These are phyloP conservation scores for Chamaecrista fasciculata DNA, from an alignment of 306 rosid genomes.

Conservation along the genomic window DNA sequence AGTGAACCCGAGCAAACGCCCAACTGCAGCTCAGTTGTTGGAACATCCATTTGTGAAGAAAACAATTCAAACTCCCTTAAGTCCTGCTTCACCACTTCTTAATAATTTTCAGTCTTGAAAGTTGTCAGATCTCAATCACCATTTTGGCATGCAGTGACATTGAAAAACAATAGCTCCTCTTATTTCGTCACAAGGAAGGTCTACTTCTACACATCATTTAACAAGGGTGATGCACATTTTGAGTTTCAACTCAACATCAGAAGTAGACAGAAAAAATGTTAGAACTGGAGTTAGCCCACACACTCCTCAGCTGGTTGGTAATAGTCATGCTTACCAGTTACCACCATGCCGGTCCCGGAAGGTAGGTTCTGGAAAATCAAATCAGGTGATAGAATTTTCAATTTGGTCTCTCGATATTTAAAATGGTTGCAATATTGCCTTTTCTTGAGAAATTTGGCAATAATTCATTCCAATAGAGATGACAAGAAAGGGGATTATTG, in stretches of 20 bases:
- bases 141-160: neutral
- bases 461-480: too few species aligned
- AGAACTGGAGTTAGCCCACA: conserved; percentile 3
- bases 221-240: neutral
- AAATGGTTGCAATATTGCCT: too few species aligned
- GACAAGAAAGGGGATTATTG: too few species aligned
- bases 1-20: conserved; percentile 49
- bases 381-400: too few species aligned
- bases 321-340: neutral
- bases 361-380: too few species aligned
- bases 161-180: neutral
- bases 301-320: conserved; percentile 6
- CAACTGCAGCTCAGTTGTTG: conserved; percentile 44
- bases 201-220: conserved; percentile 19
- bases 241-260: conserved; percentile 7
- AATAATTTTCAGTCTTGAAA: conserved; percentile 14
- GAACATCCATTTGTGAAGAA: conserved; percentile 52
- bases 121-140: conserved; percentile 4
- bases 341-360: neutral
- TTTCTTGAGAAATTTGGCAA: too few species aligned
- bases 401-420: too few species aligned
- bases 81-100: conserved; percentile 31
- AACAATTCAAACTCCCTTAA: conserved; percentile 23
- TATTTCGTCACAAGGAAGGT: conserved; percentile 16
- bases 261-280: conserved; percentile 15